Evolutionary conservation across 2,329 filamentous ascomycete genomes (phyloP).

Genomic region (Ophiostoma quercus): DNA sequence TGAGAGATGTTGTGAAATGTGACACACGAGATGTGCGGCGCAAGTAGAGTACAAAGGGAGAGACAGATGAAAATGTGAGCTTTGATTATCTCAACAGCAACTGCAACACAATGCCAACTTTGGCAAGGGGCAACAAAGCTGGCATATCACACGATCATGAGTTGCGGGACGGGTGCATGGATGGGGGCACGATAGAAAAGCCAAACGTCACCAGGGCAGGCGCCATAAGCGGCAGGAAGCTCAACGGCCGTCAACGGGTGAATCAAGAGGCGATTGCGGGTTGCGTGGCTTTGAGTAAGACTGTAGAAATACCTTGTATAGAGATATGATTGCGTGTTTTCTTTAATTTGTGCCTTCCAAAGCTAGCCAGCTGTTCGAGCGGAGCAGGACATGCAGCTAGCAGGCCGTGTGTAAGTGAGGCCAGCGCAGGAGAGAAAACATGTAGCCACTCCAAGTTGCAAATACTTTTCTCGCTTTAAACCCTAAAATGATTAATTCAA

Average conservation of each 20-base stretch:
- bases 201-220: background rate
- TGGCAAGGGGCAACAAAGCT: background rate
- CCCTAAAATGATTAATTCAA: background rate
- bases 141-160: background rate
- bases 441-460: background rate
- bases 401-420: background rate
- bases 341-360: background rate
- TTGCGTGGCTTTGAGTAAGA: background rate
- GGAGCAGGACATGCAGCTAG: background rate
- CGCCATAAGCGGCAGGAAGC: background rate
- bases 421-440: background rate
- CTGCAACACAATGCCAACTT: background rate
- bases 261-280: background rate
- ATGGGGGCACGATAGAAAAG: background rate
- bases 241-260: background rate
- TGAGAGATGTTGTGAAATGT: background rate
- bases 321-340: background rate
- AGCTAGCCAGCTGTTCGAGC: conserved; percentile 1
- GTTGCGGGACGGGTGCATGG: background rate
- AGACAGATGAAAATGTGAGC: background rate
- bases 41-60: too few species aligned
- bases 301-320: background rate
- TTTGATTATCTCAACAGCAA: background rate
- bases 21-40: background rate
- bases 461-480: too few species aligned